These are phyloP conservation scores for Nepenthes mirabilis DNA, from an alignment of 148 eudicot genomes.

Conservation along the genomic window DNA sequence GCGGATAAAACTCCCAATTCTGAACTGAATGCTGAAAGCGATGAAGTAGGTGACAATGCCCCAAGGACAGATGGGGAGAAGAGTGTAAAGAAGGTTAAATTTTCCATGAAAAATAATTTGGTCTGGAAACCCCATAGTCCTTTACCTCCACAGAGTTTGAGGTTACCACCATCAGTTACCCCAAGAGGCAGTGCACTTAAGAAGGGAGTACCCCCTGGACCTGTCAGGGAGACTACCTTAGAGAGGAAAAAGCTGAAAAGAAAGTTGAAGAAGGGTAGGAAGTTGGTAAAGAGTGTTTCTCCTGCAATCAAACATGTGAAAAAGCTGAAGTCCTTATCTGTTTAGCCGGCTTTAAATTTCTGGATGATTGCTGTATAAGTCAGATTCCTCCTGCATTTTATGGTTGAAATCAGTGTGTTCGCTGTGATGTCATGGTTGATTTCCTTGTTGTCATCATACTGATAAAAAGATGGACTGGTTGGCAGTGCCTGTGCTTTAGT, in stretches of 20 bases:
- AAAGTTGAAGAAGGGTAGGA: conserved; percentile 45
- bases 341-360: conserved; percentile 9
- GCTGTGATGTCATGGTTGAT: neutral
- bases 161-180: conserved; percentile 83
- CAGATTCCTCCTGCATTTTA: neutral
- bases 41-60: conserved; percentile 10
- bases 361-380: conserved; percentile 1
- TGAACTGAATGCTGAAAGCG: conserved; percentile 12
- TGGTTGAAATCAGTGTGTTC: neutral
- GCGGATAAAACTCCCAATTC: conserved; percentile 4
- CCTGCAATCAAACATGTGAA: conserved; percentile 42
- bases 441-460: neutral
- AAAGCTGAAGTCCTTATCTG: conserved; percentile 30
- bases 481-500: neutral
- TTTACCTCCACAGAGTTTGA: conserved; percentile 68
- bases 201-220: conserved; percentile 84
- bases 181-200: conserved; percentile 95
- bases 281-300: conserved; percentile 31
- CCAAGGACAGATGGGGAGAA: conserved; percentile 31
- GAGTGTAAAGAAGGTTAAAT: conserved; percentile 65
- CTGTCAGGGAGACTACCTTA: conserved; percentile 43
- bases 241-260: conserved; percentile 42
- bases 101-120: conserved; percentile 82
- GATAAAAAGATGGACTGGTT: neutral
- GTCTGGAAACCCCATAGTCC: conserved; percentile 91